phyloP scores from a whole-genome alignment of 2,329 filamentous ascomycete species.

The Aureobasidium namibiae region DNA sequence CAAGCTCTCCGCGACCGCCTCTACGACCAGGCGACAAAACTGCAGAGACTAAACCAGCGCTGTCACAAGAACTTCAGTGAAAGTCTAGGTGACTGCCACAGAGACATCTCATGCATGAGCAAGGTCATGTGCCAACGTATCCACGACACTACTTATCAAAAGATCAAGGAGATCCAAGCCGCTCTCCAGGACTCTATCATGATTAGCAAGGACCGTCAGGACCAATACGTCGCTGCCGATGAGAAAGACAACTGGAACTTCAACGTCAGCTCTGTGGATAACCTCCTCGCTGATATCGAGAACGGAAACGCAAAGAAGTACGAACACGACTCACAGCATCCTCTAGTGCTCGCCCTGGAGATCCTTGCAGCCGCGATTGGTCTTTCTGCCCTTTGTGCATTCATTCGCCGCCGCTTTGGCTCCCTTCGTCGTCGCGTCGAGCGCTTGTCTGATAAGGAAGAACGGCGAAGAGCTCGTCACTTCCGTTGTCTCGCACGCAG shows the following conservation, averaged over 20 bases:
- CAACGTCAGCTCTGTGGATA: neutral
- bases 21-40: slow-evolving; percentile 1
- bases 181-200: slow-evolving; percentile 1
- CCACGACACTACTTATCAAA: neutral
- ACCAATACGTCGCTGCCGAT: neutral
- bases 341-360: slow-evolving; percentile 33
- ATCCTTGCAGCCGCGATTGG: slow-evolving; percentile 38
- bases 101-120: slow-evolving; percentile 5
- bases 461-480: slow-evolving; percentile 42
- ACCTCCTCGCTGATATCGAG: neutral
- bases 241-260: neutral
- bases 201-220: slow-evolving; percentile 1
- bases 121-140: slow-evolving; percentile 11
- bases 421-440: slow-evolving; percentile 44
- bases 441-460: slow-evolving; percentile 45
- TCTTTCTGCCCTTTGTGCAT: slow-evolving; percentile 35
- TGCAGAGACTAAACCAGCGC: neutral
- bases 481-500: slow-evolving; percentile 47
- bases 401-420: slow-evolving; percentile 41
- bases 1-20: neutral
- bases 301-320: neutral
- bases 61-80: neutral
- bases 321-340: slow-evolving; percentile 15
- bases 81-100: slow-evolving; percentile 9
- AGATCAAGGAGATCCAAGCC: slow-evolving; percentile 5